Percentiles rank a stretch among this genome's conserved stretches.
These are phyloP conservation scores for Scytalidium lignicola DNA, from an alignment of 2,329 filamentous ascomycete species.

Conservation along the genomic window DNA sequence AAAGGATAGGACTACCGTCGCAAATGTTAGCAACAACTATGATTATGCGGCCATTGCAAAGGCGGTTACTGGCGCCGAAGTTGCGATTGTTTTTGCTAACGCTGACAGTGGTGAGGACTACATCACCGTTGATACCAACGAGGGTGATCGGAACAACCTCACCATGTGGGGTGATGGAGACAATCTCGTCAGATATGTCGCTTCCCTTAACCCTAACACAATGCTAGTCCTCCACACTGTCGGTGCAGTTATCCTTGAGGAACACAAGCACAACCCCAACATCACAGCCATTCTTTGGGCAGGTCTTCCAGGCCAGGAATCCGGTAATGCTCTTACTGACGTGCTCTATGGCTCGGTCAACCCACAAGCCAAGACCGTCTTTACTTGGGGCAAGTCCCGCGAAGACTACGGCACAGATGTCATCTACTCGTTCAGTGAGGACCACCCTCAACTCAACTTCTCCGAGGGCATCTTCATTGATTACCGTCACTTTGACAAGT, in stretches of 20 bases:
- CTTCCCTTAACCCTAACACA: conserved; percentile 75
- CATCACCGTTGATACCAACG: conserved; percentile 75
- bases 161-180: conserved; percentile 85
- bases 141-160: conserved; percentile 86
- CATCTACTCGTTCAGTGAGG: conserved; percentile 35
- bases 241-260: conserved; percentile 71
- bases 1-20: conserved; percentile 53
- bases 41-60: conserved; percentile 48
- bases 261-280: conserved; percentile 71
- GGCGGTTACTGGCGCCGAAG: conserved; percentile 59
- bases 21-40: conserved; percentile 64
- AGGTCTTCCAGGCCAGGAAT: conserved; percentile 79
- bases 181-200: conserved; percentile 72
- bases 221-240: conserved; percentile 86
- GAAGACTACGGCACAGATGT: conserved; percentile 37
- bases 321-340: conserved; percentile 72
- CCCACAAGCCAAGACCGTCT: conserved; percentile 70
- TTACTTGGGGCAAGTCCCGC: conserved; percentile 64
- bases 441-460: conserved; percentile 65
- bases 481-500: conserved; percentile 67
- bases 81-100: conserved; percentile 84
- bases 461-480: conserved; percentile 77
- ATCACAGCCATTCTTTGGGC: conserved; percentile 81
- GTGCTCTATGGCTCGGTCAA: conserved; percentile 77
- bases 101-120: conserved; percentile 81